Conservation (phyloP, 192 early-diverging fungal species). For the Entomortierella lignicola region DNA sequence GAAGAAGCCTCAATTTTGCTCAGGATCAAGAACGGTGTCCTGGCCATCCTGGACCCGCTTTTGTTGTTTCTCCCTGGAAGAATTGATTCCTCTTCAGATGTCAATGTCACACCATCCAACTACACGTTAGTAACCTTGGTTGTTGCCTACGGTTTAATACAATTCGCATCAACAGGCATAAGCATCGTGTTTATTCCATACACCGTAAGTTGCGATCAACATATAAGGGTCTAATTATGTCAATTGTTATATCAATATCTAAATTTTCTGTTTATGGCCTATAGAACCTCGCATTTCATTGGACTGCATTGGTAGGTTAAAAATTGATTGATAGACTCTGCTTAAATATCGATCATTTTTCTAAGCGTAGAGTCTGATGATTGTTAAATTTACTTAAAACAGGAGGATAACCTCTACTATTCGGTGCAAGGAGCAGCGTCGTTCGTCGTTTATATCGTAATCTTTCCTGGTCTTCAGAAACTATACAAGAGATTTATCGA, state of each 20-base stretch:
- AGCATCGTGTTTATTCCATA: constrained; percentile 22
- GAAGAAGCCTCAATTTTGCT: background rate
- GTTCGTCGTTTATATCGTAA: constrained; percentile 27
- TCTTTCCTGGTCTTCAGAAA: constrained; percentile 32
- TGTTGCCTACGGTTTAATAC: constrained; percentile 11
- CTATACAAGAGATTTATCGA: constrained; percentile 12
- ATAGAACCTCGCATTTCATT: constrained; percentile 43
- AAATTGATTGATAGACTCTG: background rate
- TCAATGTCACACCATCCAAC: constrained; percentile 19
- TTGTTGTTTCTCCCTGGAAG: constrained; percentile 40
- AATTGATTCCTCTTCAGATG: constrained; percentile 20
- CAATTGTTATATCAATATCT: background rate
- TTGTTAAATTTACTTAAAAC: too few relatives aligned
- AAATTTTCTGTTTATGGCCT: background rate
- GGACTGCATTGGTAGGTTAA: constrained; percentile 1
- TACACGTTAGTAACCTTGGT: constrained; percentile 27
- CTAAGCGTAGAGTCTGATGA: too few relatives aligned
- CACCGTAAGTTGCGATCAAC: constrained; percentile 15
- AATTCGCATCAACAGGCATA: constrained; percentile 18
- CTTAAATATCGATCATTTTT: background rate
- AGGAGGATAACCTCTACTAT: constrained; percentile 13
- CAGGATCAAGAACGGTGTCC: constrained; percentile 7
- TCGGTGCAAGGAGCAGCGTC: constrained; percentile 6
- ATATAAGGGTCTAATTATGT: background rate
- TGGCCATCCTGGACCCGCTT: constrained; percentile 17